A percentile compares a stretch with the other conserved stretches of the same genome.
phyloP scores from a whole-genome alignment of 169 alveolate species.

The Babesia bovis region DNA sequence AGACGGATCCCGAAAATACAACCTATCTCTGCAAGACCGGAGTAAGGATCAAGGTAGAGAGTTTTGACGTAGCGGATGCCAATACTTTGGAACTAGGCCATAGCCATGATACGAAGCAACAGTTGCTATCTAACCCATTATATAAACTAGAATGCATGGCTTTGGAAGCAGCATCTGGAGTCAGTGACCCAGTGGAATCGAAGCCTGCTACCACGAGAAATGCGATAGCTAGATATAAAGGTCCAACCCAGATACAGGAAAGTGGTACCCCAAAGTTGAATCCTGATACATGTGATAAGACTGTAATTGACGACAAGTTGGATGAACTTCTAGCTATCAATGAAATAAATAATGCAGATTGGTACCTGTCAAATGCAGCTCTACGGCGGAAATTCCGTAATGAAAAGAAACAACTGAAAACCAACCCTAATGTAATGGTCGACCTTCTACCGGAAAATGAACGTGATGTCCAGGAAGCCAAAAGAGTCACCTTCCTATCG shows the following conservation, averaged over 20 bases:
- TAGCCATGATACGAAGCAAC: conserved; percentile 38
- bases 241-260: neutral
- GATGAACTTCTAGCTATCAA: conserved; percentile 38
- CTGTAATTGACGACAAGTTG: conserved; percentile 10
- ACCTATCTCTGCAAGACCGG: conserved; percentile 77
- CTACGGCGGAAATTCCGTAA: conserved; percentile 35
- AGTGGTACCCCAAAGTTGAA: neutral
- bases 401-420: conserved; percentile 39
- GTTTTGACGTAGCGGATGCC: conserved; percentile 32
- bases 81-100: conserved; percentile 35
- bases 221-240: neutral
- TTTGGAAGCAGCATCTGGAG: conserved; percentile 12
- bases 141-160: conserved; percentile 51
- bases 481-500: conserved; percentile 45
- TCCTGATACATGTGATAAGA: neutral
- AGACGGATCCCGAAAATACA: conserved; percentile 81
- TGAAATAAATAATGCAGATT: conserved; percentile 43
- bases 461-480: conserved; percentile 43
- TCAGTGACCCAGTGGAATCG: neutral
- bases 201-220: neutral
- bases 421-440: conserved; percentile 29
- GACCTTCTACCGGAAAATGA: conserved; percentile 14
- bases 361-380: conserved; percentile 61
- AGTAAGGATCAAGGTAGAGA: conserved; percentile 73
- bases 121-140: conserved; percentile 48